Conservation (phyloP, 140 eudicot genomes). For the Erigeron philadelphicus region DNA sequence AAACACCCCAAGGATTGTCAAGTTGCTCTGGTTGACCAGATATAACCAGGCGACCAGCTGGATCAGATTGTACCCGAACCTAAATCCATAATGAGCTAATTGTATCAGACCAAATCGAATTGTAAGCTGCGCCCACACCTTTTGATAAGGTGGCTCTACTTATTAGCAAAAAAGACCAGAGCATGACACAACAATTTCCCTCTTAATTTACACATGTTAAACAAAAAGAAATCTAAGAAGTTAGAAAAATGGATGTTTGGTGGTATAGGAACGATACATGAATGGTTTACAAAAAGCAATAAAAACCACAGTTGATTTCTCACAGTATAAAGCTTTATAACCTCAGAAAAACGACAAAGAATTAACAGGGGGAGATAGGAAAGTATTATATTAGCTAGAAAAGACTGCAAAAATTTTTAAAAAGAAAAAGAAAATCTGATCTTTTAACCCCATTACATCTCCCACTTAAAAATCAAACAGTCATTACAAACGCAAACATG, state of each 20-base stretch:
- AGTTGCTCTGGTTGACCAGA: conserved; percentile 86
- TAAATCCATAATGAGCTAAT: conserved; percentile 22
- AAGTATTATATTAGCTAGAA: no score
- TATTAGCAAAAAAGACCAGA: background rate
- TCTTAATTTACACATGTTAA: no score
- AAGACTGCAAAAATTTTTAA: no score
- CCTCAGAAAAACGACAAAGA: no score
- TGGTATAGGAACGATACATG: background rate
- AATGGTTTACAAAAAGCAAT: background rate
- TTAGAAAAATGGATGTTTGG: background rate
- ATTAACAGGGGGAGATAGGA: no score
- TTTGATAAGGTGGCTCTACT: background rate
- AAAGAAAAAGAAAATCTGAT: no score
- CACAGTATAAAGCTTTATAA: no score
- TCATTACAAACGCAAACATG: background rate
- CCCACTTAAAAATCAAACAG: no score
- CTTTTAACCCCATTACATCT: no score
- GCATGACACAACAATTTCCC: background rate
- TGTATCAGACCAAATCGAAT: background rate
- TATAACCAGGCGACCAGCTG: conserved; percentile 91
- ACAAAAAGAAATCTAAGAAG: background rate
- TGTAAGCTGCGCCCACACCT: background rate
- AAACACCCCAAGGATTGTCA: conserved; percentile 94
- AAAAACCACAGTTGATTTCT: background rate
- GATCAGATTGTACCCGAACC: conserved; percentile 99